Evolutionary conservation across 2,329 filamentous ascomycete genomes (phyloP), one percentile per base, ranked within the genome.

Genomic region (Colletotrichum somersetense): DNA sequence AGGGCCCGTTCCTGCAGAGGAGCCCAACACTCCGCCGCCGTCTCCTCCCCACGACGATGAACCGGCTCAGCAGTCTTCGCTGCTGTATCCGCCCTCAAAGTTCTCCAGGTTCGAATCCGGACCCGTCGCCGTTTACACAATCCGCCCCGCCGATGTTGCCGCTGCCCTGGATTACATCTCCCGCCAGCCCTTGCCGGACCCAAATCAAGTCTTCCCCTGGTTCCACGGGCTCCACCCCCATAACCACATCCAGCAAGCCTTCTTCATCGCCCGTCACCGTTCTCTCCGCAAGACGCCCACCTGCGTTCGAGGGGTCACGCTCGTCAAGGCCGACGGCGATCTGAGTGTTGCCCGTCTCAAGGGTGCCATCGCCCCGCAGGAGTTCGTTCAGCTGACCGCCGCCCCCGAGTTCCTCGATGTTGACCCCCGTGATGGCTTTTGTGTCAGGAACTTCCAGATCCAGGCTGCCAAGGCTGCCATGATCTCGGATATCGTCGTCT

Each of bases 401-500:
- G 82, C 83, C 20, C 82, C 88, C 56, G 87, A 91, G 30, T 97
- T 99, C 78, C 84, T 95, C 73, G 93, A 97, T 55, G 88, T 92
- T 52, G 96, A 99, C 78, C 96, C 96, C 1, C 89, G 85, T 67
- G 93, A 97, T 75, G 96, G 96, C 11, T 98, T 98, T 79, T 97
- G 94, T 5, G 95, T 98, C 55, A 91, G 96, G 57, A 98, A 98
- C 80, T 99, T 99, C 79, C 96, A 98, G 77, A 98, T 98, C 50
- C 96, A 99, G 81, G 89, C 93, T 0, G 93, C 93, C 71, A 99
- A 99, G 81, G 85, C 93, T 75, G 95, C 95, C 66, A 90, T 93
- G 75, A 89, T 96, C 11, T 98, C 95, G 0, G 96, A 99, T 80
- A 94, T 99, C 74, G 88, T 99, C 52, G 89, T 99, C 1, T 99